Percentiles rank a stretch among this genome's conserved stretches.
Conservation (phyloP, 1,284 basidiomycete species). For the Fomitiporia mediterranea region DNA sequence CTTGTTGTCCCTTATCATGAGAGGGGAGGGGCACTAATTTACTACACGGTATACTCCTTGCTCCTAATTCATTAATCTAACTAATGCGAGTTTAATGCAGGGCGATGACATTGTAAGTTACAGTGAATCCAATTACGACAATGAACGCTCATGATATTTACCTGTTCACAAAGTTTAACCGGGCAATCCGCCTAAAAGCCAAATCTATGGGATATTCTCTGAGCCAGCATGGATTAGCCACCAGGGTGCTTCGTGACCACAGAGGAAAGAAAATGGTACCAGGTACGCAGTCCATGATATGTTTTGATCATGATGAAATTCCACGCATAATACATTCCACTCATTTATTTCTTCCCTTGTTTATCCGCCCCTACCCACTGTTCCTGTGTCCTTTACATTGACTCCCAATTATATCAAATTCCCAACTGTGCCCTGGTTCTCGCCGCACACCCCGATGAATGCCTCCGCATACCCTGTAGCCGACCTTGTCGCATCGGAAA, state of each 20-base stretch:
- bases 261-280: slow-evolving; percentile 55
- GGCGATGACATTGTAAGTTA: slow-evolving; percentile 76
- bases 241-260: slow-evolving; percentile 69
- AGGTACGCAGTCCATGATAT: slow-evolving; percentile 37
- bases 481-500: slow-evolving; percentile 71
- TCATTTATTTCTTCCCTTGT: slow-evolving; percentile 8
- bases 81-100: slow-evolving; percentile 37
- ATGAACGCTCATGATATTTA: background rate
- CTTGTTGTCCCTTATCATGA: slow-evolving; percentile 73
- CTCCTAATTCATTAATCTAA: slow-evolving; percentile 13
- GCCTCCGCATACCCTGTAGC: slow-evolving; percentile 40
- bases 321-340: background rate
- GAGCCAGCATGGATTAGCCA: slow-evolving; percentile 79
- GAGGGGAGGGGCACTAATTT: slow-evolving; percentile 80
- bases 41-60: slow-evolving; percentile 68
- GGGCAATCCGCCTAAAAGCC: slow-evolving; percentile 82
- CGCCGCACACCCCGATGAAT: background rate
- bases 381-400: background rate
- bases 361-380: background rate
- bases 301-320: background rate
- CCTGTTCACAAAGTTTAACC: slow-evolving; percentile 66
- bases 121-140: no score
- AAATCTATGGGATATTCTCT: slow-evolving; percentile 77
- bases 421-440: background rate
- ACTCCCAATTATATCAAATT: background rate